These are phyloP conservation scores for Trichoderma simmonsii DNA, from an alignment of 2,329 filamentous ascomycete species.

Conservation along the genomic window DNA sequence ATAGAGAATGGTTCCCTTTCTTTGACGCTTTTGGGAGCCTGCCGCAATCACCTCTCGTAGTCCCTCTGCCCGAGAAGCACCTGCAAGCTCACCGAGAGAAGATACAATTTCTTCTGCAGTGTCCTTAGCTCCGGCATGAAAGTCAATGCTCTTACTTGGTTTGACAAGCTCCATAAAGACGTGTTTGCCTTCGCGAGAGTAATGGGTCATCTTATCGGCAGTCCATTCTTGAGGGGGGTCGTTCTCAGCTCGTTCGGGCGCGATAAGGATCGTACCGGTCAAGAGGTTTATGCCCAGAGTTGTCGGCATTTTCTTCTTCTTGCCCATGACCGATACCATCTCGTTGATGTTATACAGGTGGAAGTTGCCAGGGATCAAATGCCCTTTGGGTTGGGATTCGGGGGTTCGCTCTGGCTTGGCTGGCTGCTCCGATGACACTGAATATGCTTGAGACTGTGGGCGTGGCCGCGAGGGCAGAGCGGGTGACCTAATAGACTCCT, in stretches of 20 bases:
- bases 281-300: conserved; percentile 89
- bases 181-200: conserved; percentile 96
- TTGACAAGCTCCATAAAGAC: conserved; percentile 91
- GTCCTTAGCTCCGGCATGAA: conserved; percentile 95
- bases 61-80: conserved; percentile 77
- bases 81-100: conserved; percentile 83
- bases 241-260: conserved; percentile 78
- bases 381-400: conserved; percentile 38
- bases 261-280: conserved; percentile 85
- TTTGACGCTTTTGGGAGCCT: conserved; percentile 65
- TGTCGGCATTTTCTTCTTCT: conserved; percentile 98
- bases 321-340: conserved; percentile 95
- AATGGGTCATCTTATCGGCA: conserved; percentile 92
- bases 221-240: conserved; percentile 89
- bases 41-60: conserved; percentile 83
- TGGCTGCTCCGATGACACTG: not conserved
- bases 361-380: conserved; percentile 71
- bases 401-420: conserved; percentile 38
- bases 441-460: conserved; percentile 16
- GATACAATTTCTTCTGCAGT: conserved; percentile 91
- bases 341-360: conserved; percentile 97
- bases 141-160: conserved; percentile 92
- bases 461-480: conserved; percentile 39
- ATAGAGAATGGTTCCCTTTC: conserved; percentile 84
- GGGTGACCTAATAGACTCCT: conserved; percentile 35